Evolutionary conservation across 495 filamentous ascomycete species (phyloP), one percentile per base, ranked within the genome.

Genomic region (Xylaria venustula): DNA sequence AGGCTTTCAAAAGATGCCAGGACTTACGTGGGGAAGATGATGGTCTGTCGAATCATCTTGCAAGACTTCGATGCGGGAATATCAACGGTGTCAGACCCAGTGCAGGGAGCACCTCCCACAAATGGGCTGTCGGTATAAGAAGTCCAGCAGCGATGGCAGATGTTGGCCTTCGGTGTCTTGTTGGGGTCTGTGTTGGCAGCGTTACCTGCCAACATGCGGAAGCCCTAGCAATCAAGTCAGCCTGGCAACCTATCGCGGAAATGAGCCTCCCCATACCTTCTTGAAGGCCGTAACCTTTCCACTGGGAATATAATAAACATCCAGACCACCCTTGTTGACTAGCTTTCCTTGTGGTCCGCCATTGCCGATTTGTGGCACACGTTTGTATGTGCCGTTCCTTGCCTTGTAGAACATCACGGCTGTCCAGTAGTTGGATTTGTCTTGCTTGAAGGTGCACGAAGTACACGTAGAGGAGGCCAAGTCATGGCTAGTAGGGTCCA

Each of bases 391-490:
- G 17, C 88, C 88, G 67, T 93, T 92, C 74, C 85, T 78, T 28
- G 82, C 81, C 65, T 85, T 73, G 73, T 83, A 90, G 74, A 87
- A 91, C 59, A 92, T 79, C 67, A 79, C 76, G 19, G 90, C 87
- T 36, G 85, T 85, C 90, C 90, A 93, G 78, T 93, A 93, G 76
- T 89, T 91, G 71, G 85, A 89, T 70, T 87, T 80, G 72, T 93
- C 90, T 63, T 85, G 74, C 52, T 78, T 82, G 64, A 90, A 84
- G 1, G 76, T 80, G 71, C 89, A 90, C 12, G 88, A 86, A 37
- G 87, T 88, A 74, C 91, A 94, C 17, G 80, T 82, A 0, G 89
- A 88, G 30, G 79, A 70, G 12, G 86, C 79, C 17, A 82, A 73
- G 32, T 83, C 76, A 67, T 86, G 73, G 2, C 14, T 55, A 23